These are phyloP conservation scores for Lecanicillium sp. DNA, from an alignment of 2,329 filamentous ascomycete genomes.

Conservation along the genomic window DNA sequence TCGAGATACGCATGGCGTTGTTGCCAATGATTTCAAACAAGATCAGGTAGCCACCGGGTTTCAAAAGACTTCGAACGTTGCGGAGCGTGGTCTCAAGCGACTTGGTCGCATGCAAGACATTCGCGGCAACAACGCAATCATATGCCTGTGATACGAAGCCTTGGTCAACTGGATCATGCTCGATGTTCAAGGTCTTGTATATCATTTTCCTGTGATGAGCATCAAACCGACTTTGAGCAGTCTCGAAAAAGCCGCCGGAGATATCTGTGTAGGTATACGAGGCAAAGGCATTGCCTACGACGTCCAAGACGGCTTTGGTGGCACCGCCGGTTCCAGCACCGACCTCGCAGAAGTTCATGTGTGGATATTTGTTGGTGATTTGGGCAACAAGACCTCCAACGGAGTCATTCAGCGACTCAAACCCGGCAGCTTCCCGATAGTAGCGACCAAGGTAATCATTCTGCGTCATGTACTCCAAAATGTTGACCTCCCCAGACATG, in stretches of 20 bases:
- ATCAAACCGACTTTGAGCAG: constrained; percentile 13
- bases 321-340: constrained; percentile 4
- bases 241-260: constrained; percentile 14
- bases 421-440: constrained; percentile 18
- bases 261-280: constrained; percentile 19
- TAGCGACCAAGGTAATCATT: constrained; percentile 24
- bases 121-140: constrained; percentile 16
- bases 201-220: constrained; percentile 14
- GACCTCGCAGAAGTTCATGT: constrained; percentile 11
- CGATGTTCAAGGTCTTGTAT: constrained; percentile 23
- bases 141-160: constrained; percentile 15
- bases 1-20: constrained; percentile 8
- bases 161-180: constrained; percentile 14
- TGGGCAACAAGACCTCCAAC: constrained; percentile 10
- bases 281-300: constrained; percentile 6
- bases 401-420: neutral
- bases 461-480: constrained; percentile 27
- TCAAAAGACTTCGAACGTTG: constrained; percentile 15
- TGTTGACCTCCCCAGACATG: constrained; percentile 22
- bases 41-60: constrained; percentile 20
- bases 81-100: constrained; percentile 13
- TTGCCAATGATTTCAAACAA: constrained; percentile 15
- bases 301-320: constrained; percentile 7
- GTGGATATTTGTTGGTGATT: constrained; percentile 11
- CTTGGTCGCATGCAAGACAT: constrained; percentile 18